Base-by-base conservation (phyloP, 306 rosid genomes). In the Malus sylvestris region DNA sequence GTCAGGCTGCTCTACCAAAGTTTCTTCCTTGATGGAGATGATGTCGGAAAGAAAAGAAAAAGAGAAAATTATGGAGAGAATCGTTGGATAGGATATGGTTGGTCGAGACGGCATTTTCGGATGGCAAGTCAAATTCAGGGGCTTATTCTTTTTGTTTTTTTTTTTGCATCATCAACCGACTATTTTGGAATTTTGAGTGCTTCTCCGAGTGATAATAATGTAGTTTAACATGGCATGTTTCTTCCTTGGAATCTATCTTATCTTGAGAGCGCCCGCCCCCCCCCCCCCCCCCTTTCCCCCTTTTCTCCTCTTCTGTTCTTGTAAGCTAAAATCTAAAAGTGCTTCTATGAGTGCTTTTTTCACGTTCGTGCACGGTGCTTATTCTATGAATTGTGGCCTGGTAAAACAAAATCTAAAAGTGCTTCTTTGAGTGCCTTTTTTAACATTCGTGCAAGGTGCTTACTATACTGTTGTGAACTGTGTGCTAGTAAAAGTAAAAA, bases 201-300 rank as follows among this genome's bases (percentile, higher is more conserved):
- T 63, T 84, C 13, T 57, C 1, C 13, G 19, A 19, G 58, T 44
- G 60, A 81, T 73, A 70, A 80, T 83, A 76, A 63, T 59, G 71
- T 70, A 63, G 44, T 83, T 83, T 80, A 88, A 85, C 89, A 55
- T 85, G 89, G 80, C 72, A 52, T 72, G 91, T 85, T 81, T 75
- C 74, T 71, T 25, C 16, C 14, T 29, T 18, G 3, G 62, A 77
- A 8, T 69, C 44, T 69, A 20, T 51, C 57, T 16, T 67, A 49
- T 0, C 67, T 55, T n/a, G 6, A 25, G 42, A 18, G 66, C 61
- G 9, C 35, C 57, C 19, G 66, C 61, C 23, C 52, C 55, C 8
- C 5, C 29, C 15, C 40, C 40, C 40, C 9, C 61, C 23, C 52
- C 55, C 8, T 3, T 49, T 25, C 40, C 40, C 40, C 40, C 9